Percentiles rank a stretch among this genome's conserved stretches.
These are phyloP conservation scores for Scheffersomyces insectosa DNA, from an alignment of 1,139 yeast species.

Conservation along the genomic window DNA sequence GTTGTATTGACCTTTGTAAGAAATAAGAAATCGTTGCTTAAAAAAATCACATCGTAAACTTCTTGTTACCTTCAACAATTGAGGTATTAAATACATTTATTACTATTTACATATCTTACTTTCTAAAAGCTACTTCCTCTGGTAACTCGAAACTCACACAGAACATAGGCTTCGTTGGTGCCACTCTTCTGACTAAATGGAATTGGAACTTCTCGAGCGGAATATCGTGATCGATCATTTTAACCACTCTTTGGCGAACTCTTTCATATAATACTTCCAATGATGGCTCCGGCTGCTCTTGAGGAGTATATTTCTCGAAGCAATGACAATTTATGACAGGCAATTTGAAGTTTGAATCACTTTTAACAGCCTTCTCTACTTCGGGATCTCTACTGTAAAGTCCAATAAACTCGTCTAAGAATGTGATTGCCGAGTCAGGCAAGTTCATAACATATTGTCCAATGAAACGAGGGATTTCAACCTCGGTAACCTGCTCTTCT, in stretches of 20 bases:
- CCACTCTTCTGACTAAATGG: conserved; percentile 88
- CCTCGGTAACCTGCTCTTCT: conserved; percentile 28
- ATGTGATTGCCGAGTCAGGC: conserved; percentile 91
- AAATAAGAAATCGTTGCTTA: too few relatives aligned
- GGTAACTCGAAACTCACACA: conserved; percentile 84
- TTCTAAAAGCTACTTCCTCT: conserved; percentile 65
- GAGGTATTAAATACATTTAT: not conserved
- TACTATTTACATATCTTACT: conserved; percentile 2
- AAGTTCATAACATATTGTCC: conserved; percentile 90
- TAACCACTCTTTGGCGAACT: conserved; percentile 59
- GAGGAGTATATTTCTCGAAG: conserved; percentile 80
- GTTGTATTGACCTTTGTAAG: too few relatives aligned
- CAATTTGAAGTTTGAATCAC: conserved; percentile 49
- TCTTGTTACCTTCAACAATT: too few relatives aligned
- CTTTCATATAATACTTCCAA: conserved; percentile 63
- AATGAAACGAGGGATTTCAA: conserved; percentile 58
- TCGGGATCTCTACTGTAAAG: conserved; percentile 49
- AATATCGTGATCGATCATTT: conserved; percentile 50
- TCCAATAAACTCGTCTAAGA: conserved; percentile 74
- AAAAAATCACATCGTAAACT: too few relatives aligned
- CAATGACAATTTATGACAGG: conserved; percentile 90
- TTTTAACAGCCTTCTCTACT: conserved; percentile 31
- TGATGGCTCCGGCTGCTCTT: conserved; percentile 65
- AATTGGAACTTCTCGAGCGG: conserved; percentile 52
- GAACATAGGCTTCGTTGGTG: conserved; percentile 96